Conservation (phyloP, 148 eudicot genomes). For the Euryodendron excelsum region DNA sequence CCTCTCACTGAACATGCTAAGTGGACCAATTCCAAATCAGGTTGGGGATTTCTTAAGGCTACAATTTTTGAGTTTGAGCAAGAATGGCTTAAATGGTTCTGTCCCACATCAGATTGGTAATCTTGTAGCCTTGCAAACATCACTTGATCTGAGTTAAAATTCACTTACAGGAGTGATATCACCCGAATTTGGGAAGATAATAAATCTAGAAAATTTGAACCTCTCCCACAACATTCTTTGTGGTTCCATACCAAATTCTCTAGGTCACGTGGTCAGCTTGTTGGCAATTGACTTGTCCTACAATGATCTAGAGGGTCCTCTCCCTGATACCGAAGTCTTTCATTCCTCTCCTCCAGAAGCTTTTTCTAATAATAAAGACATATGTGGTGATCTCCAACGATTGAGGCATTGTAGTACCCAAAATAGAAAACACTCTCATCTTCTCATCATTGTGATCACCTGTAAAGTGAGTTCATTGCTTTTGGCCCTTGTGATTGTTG, state of each 20-base stretch:
- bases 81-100: constrained; percentile 9
- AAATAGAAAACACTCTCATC: not conserved
- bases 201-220: constrained; percentile 21
- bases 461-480: not conserved
- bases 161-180: constrained; percentile 21
- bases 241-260: constrained; percentile 27
- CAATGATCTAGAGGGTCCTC: constrained; percentile 32
- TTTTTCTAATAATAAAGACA: constrained; percentile 19
- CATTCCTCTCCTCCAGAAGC: not conserved
- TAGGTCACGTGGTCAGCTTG: constrained; percentile 22
- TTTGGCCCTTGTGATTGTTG: not conserved
- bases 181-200: constrained; percentile 12
- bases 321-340: constrained; percentile 25
- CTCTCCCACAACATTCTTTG: constrained; percentile 32
- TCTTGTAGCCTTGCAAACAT: constrained; percentile 2
- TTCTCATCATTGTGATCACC: not conserved
- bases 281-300: constrained; percentile 21
- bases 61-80: constrained; percentile 24
- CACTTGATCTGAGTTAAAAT: constrained; percentile 33
- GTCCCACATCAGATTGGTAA: constrained; percentile 14
- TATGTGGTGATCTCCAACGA: constrained; percentile 21
- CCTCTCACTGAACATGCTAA: constrained; percentile 20
- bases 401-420: constrained; percentile 16
- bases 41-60: constrained; percentile 7
- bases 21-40: constrained; percentile 21